Conservation (phyloP, 176 grass and related monocot species). For the Echinochloa phyllopogon region DNA sequence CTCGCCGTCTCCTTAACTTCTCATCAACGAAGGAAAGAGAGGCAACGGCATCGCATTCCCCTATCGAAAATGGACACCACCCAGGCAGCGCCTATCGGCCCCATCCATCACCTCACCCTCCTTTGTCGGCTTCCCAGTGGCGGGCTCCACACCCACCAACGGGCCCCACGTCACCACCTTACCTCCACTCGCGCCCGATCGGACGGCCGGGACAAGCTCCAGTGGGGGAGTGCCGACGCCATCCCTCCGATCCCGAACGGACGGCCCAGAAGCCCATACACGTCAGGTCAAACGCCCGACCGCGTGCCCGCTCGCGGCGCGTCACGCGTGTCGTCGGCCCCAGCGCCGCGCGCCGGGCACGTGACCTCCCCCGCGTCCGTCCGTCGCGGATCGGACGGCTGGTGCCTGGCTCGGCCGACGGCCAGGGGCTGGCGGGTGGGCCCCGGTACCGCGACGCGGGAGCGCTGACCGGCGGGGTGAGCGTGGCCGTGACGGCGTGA, state of each 20-base stretch:
- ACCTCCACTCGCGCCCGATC: not conserved
- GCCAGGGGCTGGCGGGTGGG: not conserved
- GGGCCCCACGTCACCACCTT: conserved; percentile 21
- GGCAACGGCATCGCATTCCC: conserved; percentile 40
- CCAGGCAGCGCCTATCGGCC: not conserved
- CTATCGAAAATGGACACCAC: conserved; percentile 39
- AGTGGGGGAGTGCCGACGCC: too few species aligned
- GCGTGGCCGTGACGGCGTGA: conserved; percentile 50
- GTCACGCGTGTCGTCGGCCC: conserved; percentile 43
- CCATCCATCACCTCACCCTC: conserved; percentile 29
- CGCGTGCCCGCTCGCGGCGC: conserved; percentile 35
- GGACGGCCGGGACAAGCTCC: too few species aligned
- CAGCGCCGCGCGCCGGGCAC: not conserved
- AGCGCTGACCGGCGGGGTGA: conserved; percentile 44
- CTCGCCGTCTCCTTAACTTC: not conserved
- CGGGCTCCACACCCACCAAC: not conserved
- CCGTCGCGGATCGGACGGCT: not conserved
- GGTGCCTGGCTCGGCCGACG: not conserved
- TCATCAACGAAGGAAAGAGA: not conserved
- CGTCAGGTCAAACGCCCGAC: conserved; percentile 53
- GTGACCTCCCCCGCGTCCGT: not conserved
- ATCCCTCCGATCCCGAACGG: conserved; percentile 33
- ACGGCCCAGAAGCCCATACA: not conserved
- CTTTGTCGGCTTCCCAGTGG: conserved; percentile 34
- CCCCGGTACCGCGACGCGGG: conserved; percentile 41